These are phyloP conservation scores for Knufia petricola DNA, from an alignment of 2,329 filamentous ascomycete species.

Conservation along the genomic window DNA sequence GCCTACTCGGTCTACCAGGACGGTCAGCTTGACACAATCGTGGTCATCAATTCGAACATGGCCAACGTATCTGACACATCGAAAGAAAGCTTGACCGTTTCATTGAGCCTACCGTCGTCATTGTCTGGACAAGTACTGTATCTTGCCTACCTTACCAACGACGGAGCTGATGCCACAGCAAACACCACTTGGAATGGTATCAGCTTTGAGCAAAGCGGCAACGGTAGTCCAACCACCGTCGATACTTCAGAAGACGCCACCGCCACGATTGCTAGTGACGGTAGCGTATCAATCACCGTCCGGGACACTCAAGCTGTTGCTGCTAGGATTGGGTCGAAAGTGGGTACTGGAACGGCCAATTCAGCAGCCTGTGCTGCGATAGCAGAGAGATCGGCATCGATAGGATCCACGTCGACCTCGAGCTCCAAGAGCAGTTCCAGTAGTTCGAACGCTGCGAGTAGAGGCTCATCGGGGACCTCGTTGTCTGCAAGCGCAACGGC, in stretches of 20 bases:
- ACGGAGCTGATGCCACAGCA: slow-evolving; percentile 35
- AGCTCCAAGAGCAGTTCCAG: neutral
- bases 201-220: slow-evolving; percentile 34
- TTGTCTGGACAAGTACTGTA: slow-evolving; percentile 36
- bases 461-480: slow-evolving; percentile 12
- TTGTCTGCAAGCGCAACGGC: slow-evolving; percentile 15
- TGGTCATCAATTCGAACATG: slow-evolving; percentile 39
- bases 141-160: slow-evolving; percentile 39
- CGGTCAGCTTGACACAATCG: slow-evolving; percentile 33
- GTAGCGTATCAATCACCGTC: slow-evolving; percentile 28
- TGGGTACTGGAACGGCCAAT: slow-evolving; percentile 15
- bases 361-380: slow-evolving; percentile 16
- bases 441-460: slow-evolving; percentile 11
- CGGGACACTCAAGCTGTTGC: slow-evolving; percentile 40
- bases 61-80: slow-evolving; percentile 32
- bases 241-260: slow-evolving; percentile 26
- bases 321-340: slow-evolving; percentile 32
- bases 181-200: slow-evolving; percentile 42
- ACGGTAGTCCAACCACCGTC: slow-evolving; percentile 32
- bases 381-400: slow-evolving; percentile 13
- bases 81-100: slow-evolving; percentile 34
- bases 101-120: slow-evolving; percentile 31
- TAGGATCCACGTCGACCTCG: slow-evolving; percentile 10
- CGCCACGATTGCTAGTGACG: slow-evolving; percentile 27
- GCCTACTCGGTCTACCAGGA: slow-evolving; percentile 39